Base-by-base conservation (phyloP, 75 land plant species). In the Pinus tabuliformis region DNA sequence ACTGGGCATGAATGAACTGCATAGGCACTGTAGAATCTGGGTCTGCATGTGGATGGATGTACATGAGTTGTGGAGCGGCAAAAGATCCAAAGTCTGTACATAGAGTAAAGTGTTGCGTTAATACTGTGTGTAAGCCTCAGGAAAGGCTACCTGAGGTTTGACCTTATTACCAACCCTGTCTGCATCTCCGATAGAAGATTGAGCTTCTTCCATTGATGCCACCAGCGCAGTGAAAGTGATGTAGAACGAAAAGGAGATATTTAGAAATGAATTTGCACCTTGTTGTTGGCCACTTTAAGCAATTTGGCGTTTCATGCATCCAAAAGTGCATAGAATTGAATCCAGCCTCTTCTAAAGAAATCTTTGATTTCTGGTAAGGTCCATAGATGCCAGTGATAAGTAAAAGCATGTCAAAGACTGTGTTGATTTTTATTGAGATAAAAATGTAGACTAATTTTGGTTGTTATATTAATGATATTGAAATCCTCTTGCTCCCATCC, bases 401-500 rank as follows among this genome's bases (percentile, higher is more conserved):
- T 75, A 82, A 95, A 95, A n/a, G 95, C 98, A 87, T 92, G 93
- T 22, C 91, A 91, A 57, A 90, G 54, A 30, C 79, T 87, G 54
- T 75, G 74, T 56, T 80, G 81, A 76, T 79, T 78, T 75, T 92
- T 90, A 21, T 82, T 83, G 57, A 95, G 81, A 75, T 88, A 82
- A 66, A 87, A 95, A 76, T 95, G 98, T 61, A 95, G 83, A 81
- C 98, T 95, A 74, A 95, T 92, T 74, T 86, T 89, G 77, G 98
- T 95, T 65, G 78, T 90, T 18, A 93, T 85, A 72, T 76, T 84
- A 49, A 90, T 74, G 39, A 90, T 82, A 84, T 95, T 90, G 79
- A 95, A 95, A 20, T 91, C 93, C 73, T 78, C 91, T 78, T 95
- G 98, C 83, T 95, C 93, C 98, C 98, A 95, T 3, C 77, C 59